Evolutionary conservation across 169 alveolate species (phyloP).

Genomic region (Babesia bigemina): DNA sequence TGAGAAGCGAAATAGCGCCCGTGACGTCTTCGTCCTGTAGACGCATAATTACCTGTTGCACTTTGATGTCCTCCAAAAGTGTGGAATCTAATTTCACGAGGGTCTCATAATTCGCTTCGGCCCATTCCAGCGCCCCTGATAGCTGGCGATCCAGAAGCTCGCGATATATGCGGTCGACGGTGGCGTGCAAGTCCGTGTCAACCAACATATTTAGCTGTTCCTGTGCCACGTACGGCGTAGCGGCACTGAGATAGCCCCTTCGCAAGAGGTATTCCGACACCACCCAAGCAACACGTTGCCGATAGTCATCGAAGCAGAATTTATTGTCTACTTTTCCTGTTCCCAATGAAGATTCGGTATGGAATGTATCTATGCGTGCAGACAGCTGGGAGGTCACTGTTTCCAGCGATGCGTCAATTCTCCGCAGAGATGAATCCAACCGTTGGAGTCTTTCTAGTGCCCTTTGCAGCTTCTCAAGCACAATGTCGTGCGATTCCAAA

Average conservation of each 20-base stretch:
- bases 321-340: slow-evolving; percentile 6
- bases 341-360: slow-evolving; percentile 23
- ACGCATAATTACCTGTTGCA: slow-evolving; percentile 38
- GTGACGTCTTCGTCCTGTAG: slow-evolving; percentile 15
- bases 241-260: slow-evolving; percentile 36
- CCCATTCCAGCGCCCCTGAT: slow-evolving; percentile 56
- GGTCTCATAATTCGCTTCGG: slow-evolving; percentile 24
- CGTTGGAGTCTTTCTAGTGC: slow-evolving; percentile 54
- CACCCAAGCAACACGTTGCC: slow-evolving; percentile 64
- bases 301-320: slow-evolving; percentile 42
- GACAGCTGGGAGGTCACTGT: slow-evolving; percentile 1
- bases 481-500: slow-evolving; percentile 8
- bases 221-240: background rate
- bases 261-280: slow-evolving; percentile 55
- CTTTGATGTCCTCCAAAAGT: slow-evolving; percentile 33
- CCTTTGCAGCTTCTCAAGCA: slow-evolving; percentile 36
- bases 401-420: slow-evolving; percentile 32
- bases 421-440: slow-evolving; percentile 14
- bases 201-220: slow-evolving; percentile 38
- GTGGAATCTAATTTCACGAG: slow-evolving; percentile 17
- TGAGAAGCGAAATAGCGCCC: slow-evolving; percentile 13
- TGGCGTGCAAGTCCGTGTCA: slow-evolving; percentile 24
- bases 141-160: slow-evolving; percentile 36
- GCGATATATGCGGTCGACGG: slow-evolving; percentile 10
- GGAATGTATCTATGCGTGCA: slow-evolving; percentile 31